Conservation (phyloP, 768 basidiomycete genomes). For the Crepidotus variabilis region DNA sequence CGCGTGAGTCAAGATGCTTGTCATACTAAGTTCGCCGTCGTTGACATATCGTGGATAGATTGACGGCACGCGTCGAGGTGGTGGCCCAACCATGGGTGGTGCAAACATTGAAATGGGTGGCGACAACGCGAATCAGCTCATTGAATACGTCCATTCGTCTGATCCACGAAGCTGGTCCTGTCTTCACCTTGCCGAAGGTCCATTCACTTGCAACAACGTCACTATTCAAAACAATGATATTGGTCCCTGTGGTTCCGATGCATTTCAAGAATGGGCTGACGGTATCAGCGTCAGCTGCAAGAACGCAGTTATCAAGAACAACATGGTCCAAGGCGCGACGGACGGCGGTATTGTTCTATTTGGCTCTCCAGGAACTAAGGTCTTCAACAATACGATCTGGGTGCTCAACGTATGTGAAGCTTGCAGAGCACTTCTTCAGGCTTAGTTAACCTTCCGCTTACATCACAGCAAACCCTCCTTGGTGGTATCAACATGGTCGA, state of each 20-base stretch:
- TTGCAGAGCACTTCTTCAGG: not conserved
- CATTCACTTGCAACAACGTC: conserved; percentile 56
- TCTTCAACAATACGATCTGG: conserved; percentile 78
- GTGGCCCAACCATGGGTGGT: conserved; percentile 51
- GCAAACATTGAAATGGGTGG: conserved; percentile 89
- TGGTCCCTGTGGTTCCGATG: conserved; percentile 68
- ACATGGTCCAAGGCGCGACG: conserved; percentile 68
- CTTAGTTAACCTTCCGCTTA: conserved; percentile 6
- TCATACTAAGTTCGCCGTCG: too few relatives aligned
- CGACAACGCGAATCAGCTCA: conserved; percentile 60
- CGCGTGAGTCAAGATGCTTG: conserved; percentile 49
- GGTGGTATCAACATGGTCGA: conserved; percentile 83
- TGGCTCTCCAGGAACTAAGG: conserved; percentile 66
- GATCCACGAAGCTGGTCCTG: conserved; percentile 84
- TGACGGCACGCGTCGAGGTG: conserved; percentile 63
- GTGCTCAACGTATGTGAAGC: conserved; percentile 49
- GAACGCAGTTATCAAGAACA: conserved; percentile 59
- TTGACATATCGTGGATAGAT: conserved; percentile 48
- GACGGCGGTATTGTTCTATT: conserved; percentile 82
- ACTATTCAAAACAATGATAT: conserved; percentile 81
- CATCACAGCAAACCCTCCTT: conserved; percentile 65
- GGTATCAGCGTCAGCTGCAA: conserved; percentile 73
- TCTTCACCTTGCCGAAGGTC: conserved; percentile 72
- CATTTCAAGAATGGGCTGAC: conserved; percentile 75
- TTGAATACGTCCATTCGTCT: conserved; percentile 74